These are phyloP conservation scores for Entomortierella chlamydospora DNA, from an alignment of 192 early-diverging fungal genomes.

Conservation along the genomic window DNA sequence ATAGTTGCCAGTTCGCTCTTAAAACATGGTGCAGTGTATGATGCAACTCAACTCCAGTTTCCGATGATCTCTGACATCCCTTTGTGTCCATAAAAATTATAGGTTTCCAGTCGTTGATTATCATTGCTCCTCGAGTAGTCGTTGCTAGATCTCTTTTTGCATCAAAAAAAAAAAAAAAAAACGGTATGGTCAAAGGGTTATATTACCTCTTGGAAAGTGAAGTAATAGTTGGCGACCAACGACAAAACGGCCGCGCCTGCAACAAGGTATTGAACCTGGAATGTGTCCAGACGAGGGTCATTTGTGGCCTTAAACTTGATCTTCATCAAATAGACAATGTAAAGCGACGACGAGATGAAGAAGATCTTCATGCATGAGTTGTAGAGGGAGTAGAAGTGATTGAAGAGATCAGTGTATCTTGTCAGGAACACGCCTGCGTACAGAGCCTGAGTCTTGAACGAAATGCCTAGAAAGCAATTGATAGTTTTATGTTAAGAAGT, in stretches of 20 bases:
- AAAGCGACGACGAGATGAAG: conserved; percentile 87
- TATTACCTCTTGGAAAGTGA: conserved; percentile 75
- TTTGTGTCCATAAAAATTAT: too few relatives aligned
- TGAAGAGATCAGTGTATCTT: conserved; percentile 94
- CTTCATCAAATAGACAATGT: conserved; percentile 94
- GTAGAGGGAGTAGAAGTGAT: conserved; percentile 83
- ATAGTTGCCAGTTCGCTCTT: too few relatives aligned
- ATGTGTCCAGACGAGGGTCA: conserved; percentile 92
- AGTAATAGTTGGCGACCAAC: conserved; percentile 80
- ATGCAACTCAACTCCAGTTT: too few relatives aligned
- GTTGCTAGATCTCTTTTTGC: too few relatives aligned
- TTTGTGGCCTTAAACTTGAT: conserved; percentile 88
- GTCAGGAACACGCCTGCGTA: conserved; percentile 92
- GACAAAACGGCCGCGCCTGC: conserved; percentile 75
- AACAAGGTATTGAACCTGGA: conserved; percentile 90
- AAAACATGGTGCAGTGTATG: too few relatives aligned
- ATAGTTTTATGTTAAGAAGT: background rate
- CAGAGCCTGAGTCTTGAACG: conserved; percentile 95
- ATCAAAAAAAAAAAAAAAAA: background rate
- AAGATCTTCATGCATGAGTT: conserved; percentile 96
- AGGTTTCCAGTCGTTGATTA: too few relatives aligned
- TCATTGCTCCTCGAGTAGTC: too few relatives aligned
- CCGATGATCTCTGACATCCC: too few relatives aligned
- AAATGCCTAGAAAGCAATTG: conserved; percentile 77
- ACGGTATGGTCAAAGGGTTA: background rate